phyloP scores from a whole-genome alignment of 2,329 filamentous ascomycete genomes.

The Phoma herbarum region DNA sequence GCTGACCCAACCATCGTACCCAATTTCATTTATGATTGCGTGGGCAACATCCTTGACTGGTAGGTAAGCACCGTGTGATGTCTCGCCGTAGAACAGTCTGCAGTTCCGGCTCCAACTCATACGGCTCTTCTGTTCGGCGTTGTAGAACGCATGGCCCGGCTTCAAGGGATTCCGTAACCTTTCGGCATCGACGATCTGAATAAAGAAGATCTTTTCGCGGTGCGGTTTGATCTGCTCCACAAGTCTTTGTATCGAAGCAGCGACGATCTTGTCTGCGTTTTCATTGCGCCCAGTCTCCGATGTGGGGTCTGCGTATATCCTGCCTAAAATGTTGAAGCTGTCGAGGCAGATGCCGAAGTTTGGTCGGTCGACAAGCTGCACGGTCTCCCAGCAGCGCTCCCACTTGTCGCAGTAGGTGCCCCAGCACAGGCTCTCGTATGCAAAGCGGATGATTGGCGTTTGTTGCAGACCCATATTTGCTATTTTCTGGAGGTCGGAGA shows the following conservation, averaged over 20 bases:
- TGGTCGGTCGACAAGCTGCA: slow-evolving; percentile 68
- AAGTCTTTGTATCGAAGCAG: slow-evolving; percentile 64
- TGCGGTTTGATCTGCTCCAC: slow-evolving; percentile 62
- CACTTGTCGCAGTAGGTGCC: slow-evolving; percentile 75
- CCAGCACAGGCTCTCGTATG: slow-evolving; percentile 78
- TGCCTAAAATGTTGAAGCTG: slow-evolving; percentile 78
- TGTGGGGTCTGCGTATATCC: slow-evolving; percentile 75
- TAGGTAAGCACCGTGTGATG: slow-evolving; percentile 70
- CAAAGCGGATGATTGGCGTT: slow-evolving; percentile 69
- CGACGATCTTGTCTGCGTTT: slow-evolving; percentile 65
- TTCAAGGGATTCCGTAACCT: slow-evolving; percentile 66
- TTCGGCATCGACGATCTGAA: slow-evolving; percentile 81
- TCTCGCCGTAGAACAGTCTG: slow-evolving; percentile 72
- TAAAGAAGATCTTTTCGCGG: slow-evolving; percentile 73
- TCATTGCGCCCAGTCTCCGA: slow-evolving; percentile 58
- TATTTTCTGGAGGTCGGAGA: slow-evolving; percentile 68
- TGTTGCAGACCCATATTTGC: slow-evolving; percentile 72
- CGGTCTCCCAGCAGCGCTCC: slow-evolving; percentile 75
- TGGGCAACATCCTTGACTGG: slow-evolving; percentile 69
- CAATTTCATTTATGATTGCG: slow-evolving; percentile 69
- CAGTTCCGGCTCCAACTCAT: slow-evolving; percentile 86
- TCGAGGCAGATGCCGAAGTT: slow-evolving; percentile 83
- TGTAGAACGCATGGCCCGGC: slow-evolving; percentile 66
- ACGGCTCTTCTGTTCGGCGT: slow-evolving; percentile 64
- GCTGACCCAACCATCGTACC: slow-evolving; percentile 74